These are phyloP conservation scores for Escallonia rubra DNA, from an alignment of 129 eudicot species.

Conservation along the genomic window DNA sequence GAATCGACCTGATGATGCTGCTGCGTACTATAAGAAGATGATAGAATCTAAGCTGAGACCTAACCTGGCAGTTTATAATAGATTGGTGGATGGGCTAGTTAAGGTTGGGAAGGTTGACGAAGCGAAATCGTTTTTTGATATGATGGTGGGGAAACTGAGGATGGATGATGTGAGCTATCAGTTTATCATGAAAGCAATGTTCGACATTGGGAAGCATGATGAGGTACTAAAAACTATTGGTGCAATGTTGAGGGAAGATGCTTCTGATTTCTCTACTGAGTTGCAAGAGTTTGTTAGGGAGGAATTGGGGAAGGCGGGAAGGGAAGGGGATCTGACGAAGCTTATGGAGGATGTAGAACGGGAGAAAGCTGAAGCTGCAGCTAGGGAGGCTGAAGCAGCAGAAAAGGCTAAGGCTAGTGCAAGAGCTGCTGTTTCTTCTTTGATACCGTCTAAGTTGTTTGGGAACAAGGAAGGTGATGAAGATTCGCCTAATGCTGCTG, in stretches of 20 bases:
- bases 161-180: conserved; percentile 80
- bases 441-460: conserved; percentile 65
- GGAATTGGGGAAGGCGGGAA: conserved; percentile 59
- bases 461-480: conserved; percentile 40
- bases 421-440: conserved; percentile 63
- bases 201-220: conserved; percentile 57
- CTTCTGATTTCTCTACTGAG: conserved; percentile 65
- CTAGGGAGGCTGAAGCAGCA: conserved; percentile 66
- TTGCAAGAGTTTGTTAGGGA: conserved; percentile 72
- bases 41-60: conserved; percentile 79
- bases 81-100: conserved; percentile 68
- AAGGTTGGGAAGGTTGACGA: conserved; percentile 77
- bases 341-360: conserved; percentile 56
- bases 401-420: conserved; percentile 81
- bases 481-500: conserved; percentile 13
- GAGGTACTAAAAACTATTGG: conserved; percentile 68
- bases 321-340: conserved; percentile 69
- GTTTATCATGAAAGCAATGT: conserved; percentile 77
- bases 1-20: conserved; percentile 79
- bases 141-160: conserved; percentile 75
- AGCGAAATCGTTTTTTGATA: conserved; percentile 73
- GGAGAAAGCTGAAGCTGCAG: conserved; percentile 84
- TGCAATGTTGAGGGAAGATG: conserved; percentile 73
- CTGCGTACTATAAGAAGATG: conserved; percentile 68
- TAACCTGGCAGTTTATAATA: conserved; percentile 60